Percentiles rank a stretch among this genome's conserved stretches.
Conservation (phyloP, 2,329 filamentous ascomycete species). For the Paracoccidioides lutzii region DNA sequence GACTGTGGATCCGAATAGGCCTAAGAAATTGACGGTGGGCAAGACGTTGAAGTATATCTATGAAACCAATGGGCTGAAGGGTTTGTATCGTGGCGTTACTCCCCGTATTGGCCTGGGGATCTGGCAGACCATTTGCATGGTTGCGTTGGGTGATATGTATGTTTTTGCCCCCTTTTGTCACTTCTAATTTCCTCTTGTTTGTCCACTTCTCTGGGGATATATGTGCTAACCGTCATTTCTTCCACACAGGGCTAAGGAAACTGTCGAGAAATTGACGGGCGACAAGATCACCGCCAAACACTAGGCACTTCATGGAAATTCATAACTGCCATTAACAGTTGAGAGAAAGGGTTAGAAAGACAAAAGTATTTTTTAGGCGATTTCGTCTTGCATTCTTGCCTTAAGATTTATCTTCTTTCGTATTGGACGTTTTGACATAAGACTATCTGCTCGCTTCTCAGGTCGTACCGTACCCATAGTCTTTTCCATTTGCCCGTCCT, state of each 20-base stretch:
- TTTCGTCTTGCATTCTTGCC: too few relatives aligned
- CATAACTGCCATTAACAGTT: too few relatives aligned
- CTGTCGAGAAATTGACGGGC: conserved; percentile 52
- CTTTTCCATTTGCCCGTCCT: too few relatives aligned
- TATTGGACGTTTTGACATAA: too few relatives aligned
- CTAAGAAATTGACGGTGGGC: conserved; percentile 96
- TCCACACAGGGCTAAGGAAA: conserved; percentile 46
- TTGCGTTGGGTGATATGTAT: conserved; percentile 94
- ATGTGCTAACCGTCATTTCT: conserved; percentile 20
- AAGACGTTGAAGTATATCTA: conserved; percentile 81
- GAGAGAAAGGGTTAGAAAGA: too few relatives aligned
- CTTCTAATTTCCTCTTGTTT: not conserved
- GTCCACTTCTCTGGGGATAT: not conserved
- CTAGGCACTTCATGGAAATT: conserved; percentile 24
- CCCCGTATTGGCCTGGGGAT: conserved; percentile 89
- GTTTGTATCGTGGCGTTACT: conserved; percentile 88
- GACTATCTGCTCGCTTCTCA: too few relatives aligned
- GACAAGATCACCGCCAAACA: conserved; percentile 53
- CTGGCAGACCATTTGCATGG: conserved; percentile 99
- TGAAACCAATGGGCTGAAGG: conserved; percentile 70
- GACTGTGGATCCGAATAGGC: conserved; percentile 91
- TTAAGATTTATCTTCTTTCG: too few relatives aligned
- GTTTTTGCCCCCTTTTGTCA: conserved; percentile 27
- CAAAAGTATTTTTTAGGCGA: too few relatives aligned
- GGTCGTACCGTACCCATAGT: too few relatives aligned